phyloP scores from a whole-genome alignment of 306 rosid genomes.

The Albizia julibrissin region DNA sequence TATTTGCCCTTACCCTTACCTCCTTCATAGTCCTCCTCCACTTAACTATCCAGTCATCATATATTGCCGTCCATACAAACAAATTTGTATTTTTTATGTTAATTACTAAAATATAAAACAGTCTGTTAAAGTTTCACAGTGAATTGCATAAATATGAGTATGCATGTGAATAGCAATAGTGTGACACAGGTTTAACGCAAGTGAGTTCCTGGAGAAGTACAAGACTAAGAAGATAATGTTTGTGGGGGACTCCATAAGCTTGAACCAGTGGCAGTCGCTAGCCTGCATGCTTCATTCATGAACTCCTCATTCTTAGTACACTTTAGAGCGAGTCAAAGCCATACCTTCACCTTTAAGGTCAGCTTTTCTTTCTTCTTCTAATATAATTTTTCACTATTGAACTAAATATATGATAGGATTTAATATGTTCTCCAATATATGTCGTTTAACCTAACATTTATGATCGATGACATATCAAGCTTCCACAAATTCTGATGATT shows the following conservation, averaged over 20 bases:
- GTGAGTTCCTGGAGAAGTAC: slow-evolving; percentile 32
- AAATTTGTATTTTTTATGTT: too few relatives aligned
- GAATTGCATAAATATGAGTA: neutral
- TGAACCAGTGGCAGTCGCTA: slow-evolving; percentile 47
- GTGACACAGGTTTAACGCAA: slow-evolving; percentile 29
- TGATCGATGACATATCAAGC: neutral
- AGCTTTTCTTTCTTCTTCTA: neutral
- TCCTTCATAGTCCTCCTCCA: too few relatives aligned
- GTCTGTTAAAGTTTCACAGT: neutral
- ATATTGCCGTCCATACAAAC: too few relatives aligned
- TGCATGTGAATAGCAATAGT: neutral
- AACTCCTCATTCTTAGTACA: neutral
- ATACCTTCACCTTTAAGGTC: slow-evolving; percentile 35
- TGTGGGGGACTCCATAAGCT: slow-evolving; percentile 46
- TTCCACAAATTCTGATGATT: neutral
- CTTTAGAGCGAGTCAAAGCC: neutral
- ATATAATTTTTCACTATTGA: neutral
- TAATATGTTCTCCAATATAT: neutral
- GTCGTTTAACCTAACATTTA: neutral
- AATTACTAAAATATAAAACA: too few relatives aligned
- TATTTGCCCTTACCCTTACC: too few relatives aligned
- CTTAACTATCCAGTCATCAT: too few relatives aligned
- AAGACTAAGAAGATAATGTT: slow-evolving; percentile 35
- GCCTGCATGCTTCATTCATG: slow-evolving; percentile 41
- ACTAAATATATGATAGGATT: neutral